These are phyloP conservation scores for Colletotrichum gigasporum DNA, from an alignment of 2,329 filamentous ascomycete species.

Conservation along the genomic window DNA sequence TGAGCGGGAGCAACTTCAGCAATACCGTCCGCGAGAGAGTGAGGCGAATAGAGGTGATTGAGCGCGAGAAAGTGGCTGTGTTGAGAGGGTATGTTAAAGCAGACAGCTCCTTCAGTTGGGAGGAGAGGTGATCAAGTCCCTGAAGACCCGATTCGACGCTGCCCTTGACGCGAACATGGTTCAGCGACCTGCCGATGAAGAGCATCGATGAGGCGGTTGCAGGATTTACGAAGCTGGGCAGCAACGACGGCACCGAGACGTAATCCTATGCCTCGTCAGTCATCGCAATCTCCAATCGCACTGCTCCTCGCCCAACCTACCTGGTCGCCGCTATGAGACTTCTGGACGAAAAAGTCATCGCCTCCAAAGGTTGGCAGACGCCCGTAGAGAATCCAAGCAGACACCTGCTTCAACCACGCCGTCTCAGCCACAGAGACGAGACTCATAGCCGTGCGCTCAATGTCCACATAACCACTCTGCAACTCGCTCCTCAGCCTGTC, in stretches of 20 bases:
- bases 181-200: conserved; percentile 89
- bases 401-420: conserved; percentile 90
- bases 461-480: conserved; percentile 88
- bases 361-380: conserved; percentile 79
- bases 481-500: conserved; percentile 79
- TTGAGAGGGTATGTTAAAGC: conserved; percentile 79
- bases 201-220: conserved; percentile 84
- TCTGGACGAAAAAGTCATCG: conserved; percentile 87
- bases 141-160: conserved; percentile 53
- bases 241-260: conserved; percentile 63
- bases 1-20: conserved; percentile 81
- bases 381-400: conserved; percentile 91
- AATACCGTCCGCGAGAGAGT: conserved; percentile 86
- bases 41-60: conserved; percentile 79
- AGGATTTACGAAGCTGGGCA: conserved; percentile 82
- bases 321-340: conserved; percentile 51
- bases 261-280: conserved; percentile 59
- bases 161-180: conserved; percentile 76
- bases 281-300: conserved; percentile 6
- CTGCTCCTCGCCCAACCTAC: conserved; percentile 38
- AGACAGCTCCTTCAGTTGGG: conserved; percentile 76
- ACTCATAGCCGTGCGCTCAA: conserved; percentile 79
- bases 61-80: conserved; percentile 72
- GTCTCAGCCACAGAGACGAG: conserved; percentile 83
- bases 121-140: conserved; percentile 70